Base-by-base conservation (phyloP, 148 eudicot genomes). In the Amaranthus palmeri region DNA sequence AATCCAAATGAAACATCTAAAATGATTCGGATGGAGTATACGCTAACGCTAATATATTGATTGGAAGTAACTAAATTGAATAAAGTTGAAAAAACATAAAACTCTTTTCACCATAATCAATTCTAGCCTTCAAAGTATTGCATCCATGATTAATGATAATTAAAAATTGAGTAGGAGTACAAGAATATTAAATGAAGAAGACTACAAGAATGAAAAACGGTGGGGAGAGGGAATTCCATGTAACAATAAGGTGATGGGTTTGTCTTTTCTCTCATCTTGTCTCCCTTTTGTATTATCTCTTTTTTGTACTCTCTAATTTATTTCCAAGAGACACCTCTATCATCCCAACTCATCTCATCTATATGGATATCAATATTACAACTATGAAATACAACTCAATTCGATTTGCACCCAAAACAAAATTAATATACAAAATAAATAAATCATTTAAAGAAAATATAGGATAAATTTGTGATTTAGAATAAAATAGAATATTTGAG, bases 271-370 rank as follows among this genome's bases (percentile, higher is more conserved):
- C 17, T 66, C 45, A 59, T 49, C 64, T 57, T 65, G 74, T 65
- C 59, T 72, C 15, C 67, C 70, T 71, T 71, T 71, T 71, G 61
- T 75, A 71, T 62, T 36, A 48, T 17, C 18, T 63, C 54, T 10
- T 12, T 71, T 69, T 76, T 76, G 70, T 63, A 63, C 43, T 61
- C 69, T 70, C 57, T 47, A 64, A 42, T 56, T 76, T 56, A 54
- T 54, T 65, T 53, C 64, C 72, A 78, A 46, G 42, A 44, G 68
- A 58, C 76, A 67, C 36, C 36, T 67, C 78, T 70, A 64, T 74
- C 78, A 74, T 1, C 56, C 77, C 82, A 50, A 50, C 61, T 74
- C 74, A 79, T 65, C 61, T 74, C 74, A 79, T 65, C 73, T 44
- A 64, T n/a, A n/a, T 41, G 56, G 74, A 64, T 72, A 71, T 67